Evolutionary conservation across 805 yeast genomes (phyloP).

Genomic region (Ogataea trehalophila): DNA sequence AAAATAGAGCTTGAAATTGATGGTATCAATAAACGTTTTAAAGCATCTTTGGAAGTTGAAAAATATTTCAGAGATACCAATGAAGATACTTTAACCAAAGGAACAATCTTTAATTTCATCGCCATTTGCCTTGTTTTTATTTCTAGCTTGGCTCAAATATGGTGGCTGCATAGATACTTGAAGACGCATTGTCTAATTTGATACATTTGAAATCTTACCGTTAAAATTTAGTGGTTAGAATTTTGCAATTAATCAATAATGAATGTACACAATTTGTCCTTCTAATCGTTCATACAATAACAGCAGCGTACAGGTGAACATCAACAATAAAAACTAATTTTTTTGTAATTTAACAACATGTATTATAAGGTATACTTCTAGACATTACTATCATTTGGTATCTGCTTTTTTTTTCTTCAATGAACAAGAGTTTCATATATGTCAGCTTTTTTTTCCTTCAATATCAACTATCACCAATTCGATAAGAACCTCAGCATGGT

Average conservation of each 20-base stretch:
- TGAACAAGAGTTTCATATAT: background rate
- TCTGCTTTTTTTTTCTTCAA: background rate
- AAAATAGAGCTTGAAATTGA: slow-evolving; percentile 20
- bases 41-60: slow-evolving; percentile 15
- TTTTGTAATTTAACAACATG: background rate
- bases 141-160: slow-evolving; percentile 12
- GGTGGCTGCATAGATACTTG: slow-evolving; percentile 24
- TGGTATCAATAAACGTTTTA: slow-evolving; percentile 10
- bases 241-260: slow-evolving; percentile 13
- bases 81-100: slow-evolving; percentile 21
- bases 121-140: slow-evolving; percentile 13
- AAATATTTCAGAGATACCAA: slow-evolving; percentile 23
- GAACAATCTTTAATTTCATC: slow-evolving; percentile 12
- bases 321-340: no score
- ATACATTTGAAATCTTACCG: background rate
- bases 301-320: no score
- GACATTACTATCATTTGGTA: background rate
- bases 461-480: no score
- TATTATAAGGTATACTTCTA: background rate
- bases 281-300: background rate
- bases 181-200: slow-evolving; percentile 7
- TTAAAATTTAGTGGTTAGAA: background rate
- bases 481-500: no score
- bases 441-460: no score
- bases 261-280: background rate